These are phyloP conservation scores for Sporothrix luriei DNA, from an alignment of 2,329 filamentous ascomycete species.

Conservation along the genomic window DNA sequence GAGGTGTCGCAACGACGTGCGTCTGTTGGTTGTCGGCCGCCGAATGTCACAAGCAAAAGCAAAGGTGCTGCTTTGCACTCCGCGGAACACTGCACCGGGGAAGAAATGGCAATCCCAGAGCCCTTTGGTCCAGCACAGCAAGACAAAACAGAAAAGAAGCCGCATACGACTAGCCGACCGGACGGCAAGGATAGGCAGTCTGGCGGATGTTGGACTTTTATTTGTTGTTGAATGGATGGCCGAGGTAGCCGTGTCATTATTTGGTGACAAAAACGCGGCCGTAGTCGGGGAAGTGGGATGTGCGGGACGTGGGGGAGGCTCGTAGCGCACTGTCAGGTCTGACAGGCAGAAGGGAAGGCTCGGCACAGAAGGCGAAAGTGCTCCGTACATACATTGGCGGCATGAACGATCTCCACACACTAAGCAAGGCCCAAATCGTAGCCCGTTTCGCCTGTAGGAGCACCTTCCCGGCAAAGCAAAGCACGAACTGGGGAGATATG, in stretches of 20 bases:
- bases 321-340: background rate
- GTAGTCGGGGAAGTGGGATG: conserved; percentile 18
- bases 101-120: background rate
- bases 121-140: background rate
- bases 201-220: background rate
- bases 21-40: background rate
- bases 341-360: background rate
- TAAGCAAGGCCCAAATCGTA: background rate
- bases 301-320: background rate
- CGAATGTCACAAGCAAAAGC: background rate
- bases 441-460: background rate
- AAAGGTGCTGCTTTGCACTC: background rate
- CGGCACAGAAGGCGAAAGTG: conserved; percentile 19
- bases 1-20: background rate
- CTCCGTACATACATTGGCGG: conserved; percentile 1
- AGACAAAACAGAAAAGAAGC: background rate
- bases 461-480: conserved; percentile 2
- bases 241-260: background rate
- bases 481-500: background rate
- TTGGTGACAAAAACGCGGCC: conserved; percentile 20
- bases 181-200: background rate
- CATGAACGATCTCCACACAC: conserved; percentile 8
- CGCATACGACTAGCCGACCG: conserved; percentile 4
- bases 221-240: background rate
- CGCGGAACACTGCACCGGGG: background rate